Conservation (phyloP, 2,329 filamentous ascomycete species). For the Trichophyton verrucosum region DNA sequence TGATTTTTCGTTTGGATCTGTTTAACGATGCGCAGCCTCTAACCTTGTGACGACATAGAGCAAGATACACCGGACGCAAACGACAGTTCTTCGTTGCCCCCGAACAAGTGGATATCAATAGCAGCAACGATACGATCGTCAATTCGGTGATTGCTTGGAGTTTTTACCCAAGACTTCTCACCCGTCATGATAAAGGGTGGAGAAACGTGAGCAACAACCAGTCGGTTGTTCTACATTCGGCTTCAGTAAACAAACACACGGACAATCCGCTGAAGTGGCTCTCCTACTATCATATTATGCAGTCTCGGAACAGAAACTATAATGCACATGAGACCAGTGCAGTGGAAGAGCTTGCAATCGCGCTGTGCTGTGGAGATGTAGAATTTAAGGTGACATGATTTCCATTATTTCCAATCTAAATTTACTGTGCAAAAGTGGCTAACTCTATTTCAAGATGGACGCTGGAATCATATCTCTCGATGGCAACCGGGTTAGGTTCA, state of each 20-base stretch:
- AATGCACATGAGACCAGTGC: conserved; percentile 84
- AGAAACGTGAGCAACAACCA: conserved; percentile 91
- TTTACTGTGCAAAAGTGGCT: not conserved
- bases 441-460: conserved; percentile 7
- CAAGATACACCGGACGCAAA: conserved; percentile 52
- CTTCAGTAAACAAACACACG: conserved; percentile 67
- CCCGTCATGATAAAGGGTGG: conserved; percentile 73
- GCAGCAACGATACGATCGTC: conserved; percentile 65
- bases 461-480: conserved; percentile 76
- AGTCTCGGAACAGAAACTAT: conserved; percentile 63
- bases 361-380: conserved; percentile 75
- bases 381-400: conserved; percentile 59
- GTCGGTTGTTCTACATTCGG: conserved; percentile 71
- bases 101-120: conserved; percentile 59
- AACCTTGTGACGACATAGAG: conserved; percentile 20
- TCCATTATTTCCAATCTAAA: not conserved
- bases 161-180: conserved; percentile 87
- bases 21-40: not conserved
- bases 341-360: conserved; percentile 68
- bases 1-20: not conserved
- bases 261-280: conserved; percentile 56
- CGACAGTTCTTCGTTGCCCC: conserved; percentile 78
- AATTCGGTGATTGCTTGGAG: conserved; percentile 81
- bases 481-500: conserved; percentile 73
- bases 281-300: conserved; percentile 96